Evolutionary conservation across 2,329 filamentous ascomycete species (phyloP).

Genomic region (Calonectria pseudoturangicola): DNA sequence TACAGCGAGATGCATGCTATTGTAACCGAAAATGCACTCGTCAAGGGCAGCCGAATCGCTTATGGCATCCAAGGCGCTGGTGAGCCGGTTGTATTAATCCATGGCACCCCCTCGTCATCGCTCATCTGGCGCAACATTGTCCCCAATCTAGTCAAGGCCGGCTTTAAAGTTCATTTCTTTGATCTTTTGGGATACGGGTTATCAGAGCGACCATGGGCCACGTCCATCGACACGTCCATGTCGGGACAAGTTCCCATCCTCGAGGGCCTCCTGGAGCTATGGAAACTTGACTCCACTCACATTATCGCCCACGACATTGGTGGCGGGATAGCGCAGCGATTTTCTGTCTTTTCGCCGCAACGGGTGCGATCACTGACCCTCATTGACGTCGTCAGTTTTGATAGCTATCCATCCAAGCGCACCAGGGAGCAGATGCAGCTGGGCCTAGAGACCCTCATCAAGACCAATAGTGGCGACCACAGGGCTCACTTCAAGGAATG

Average conservation of each 20-base stretch:
- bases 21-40: slow-evolving; percentile 53
- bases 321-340: slow-evolving; percentile 56
- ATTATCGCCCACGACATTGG: slow-evolving; percentile 58
- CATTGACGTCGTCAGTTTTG: slow-evolving; percentile 58
- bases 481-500: slow-evolving; percentile 54
- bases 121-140: slow-evolving; percentile 59
- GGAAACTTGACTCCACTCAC: slow-evolving; percentile 53
- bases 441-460: slow-evolving; percentile 55
- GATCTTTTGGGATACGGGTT: slow-evolving; percentile 59
- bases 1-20: slow-evolving; percentile 46
- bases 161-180: slow-evolving; percentile 55
- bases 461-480: slow-evolving; percentile 47
- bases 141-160: slow-evolving; percentile 47
- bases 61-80: slow-evolving; percentile 55
- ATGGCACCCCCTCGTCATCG: slow-evolving; percentile 59
- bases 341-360: slow-evolving; percentile 50
- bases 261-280: slow-evolving; percentile 52
- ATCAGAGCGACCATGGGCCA: slow-evolving; percentile 57
- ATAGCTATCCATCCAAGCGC: slow-evolving; percentile 58
- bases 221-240: slow-evolving; percentile 57
- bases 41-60: slow-evolving; percentile 53
- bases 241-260: slow-evolving; percentile 57
- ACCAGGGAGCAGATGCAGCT: slow-evolving; percentile 57
- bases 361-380: slow-evolving; percentile 54
- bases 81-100: slow-evolving; percentile 56